These are phyloP conservation scores for Cyclostephanos tholiformis DNA, from an alignment of 108 stramenopile genomes.

Conservation along the genomic window DNA sequence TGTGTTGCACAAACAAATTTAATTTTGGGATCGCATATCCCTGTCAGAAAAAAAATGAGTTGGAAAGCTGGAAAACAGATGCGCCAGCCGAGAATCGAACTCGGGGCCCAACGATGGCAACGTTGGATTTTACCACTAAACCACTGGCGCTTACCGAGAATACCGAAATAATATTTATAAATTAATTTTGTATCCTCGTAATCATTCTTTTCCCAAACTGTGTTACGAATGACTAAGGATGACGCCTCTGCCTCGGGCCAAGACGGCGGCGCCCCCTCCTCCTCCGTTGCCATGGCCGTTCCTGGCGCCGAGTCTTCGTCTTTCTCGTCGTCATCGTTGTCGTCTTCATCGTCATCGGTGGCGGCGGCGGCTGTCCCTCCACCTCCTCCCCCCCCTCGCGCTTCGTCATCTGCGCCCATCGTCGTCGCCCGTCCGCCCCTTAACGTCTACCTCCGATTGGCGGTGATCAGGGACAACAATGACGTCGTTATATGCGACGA, in stretches of 20 bases:
- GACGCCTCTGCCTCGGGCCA: not conserved
- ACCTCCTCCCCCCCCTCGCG: not conserved
- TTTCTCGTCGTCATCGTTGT: too few species aligned
- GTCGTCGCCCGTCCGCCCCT: constrained; percentile 55
- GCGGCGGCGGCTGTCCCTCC: too few species aligned
- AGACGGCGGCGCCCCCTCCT: not conserved
- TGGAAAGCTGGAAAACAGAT: too few species aligned
- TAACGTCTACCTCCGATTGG: constrained; percentile 80
- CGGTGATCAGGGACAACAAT: constrained; percentile 63
- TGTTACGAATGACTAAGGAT: too few species aligned
- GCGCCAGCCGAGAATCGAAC: constrained; percentile 64
- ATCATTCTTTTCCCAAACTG: too few species aligned
- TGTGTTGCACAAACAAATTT: too few species aligned
- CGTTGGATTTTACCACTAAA: constrained; percentile 63
- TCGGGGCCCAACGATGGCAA: constrained; percentile 79
- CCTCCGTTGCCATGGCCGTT: not conserved
- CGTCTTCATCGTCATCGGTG: too few species aligned
- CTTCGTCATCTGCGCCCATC: constrained; percentile 12
- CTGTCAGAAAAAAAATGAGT: too few species aligned
- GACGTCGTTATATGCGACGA: constrained; percentile 77
- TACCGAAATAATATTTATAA: too few species aligned
- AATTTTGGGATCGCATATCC: too few species aligned
- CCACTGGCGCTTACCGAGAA: constrained; percentile 41
- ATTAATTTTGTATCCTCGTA: too few species aligned
- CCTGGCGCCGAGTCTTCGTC: not conserved